phyloP scores from a whole-genome alignment of 2,329 filamentous ascomycete genomes.

The Colletotrichum lupini region DNA sequence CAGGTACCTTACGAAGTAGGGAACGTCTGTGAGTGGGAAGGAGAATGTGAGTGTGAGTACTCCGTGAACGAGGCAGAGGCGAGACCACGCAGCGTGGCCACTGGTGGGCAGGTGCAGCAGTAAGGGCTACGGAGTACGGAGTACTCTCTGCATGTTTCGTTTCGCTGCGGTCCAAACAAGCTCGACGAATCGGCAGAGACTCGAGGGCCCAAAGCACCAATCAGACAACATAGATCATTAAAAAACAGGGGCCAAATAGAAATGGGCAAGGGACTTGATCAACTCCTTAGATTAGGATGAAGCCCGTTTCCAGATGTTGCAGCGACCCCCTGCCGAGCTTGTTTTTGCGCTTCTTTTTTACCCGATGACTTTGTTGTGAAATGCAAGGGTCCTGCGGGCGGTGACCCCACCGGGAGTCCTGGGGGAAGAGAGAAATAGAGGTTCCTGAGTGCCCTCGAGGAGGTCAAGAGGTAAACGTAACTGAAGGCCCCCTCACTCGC shows the following conservation, averaged over 20 bases:
- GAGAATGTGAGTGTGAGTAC: neutral
- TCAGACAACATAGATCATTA: neutral
- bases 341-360: constrained; percentile 35
- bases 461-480: neutral
- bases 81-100: neutral
- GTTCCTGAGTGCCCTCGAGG: neutral
- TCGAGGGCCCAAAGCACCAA: constrained; percentile 8
- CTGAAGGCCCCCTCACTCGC: neutral
- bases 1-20: constrained; percentile 8
- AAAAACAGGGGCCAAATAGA: constrained; percentile 32
- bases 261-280: constrained; percentile 24
- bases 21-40: neutral
- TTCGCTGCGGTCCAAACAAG: constrained; percentile 36
- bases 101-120: neutral
- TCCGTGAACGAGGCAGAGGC: neutral
- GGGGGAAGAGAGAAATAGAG: neutral
- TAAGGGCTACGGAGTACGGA: neutral
- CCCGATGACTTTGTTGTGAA: constrained; percentile 16
- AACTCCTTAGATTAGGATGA: constrained; percentile 28
- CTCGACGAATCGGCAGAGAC: constrained; percentile 32
- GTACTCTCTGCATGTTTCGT: constrained; percentile 31
- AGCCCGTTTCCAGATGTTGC: constrained; percentile 29
- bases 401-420: neutral
- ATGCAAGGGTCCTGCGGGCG: constrained; percentile 24
- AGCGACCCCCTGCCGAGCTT: constrained; percentile 33